phyloP scores from a whole-genome alignment of 148 eudicot genomes.

The Persicaria maculosa region DNA sequence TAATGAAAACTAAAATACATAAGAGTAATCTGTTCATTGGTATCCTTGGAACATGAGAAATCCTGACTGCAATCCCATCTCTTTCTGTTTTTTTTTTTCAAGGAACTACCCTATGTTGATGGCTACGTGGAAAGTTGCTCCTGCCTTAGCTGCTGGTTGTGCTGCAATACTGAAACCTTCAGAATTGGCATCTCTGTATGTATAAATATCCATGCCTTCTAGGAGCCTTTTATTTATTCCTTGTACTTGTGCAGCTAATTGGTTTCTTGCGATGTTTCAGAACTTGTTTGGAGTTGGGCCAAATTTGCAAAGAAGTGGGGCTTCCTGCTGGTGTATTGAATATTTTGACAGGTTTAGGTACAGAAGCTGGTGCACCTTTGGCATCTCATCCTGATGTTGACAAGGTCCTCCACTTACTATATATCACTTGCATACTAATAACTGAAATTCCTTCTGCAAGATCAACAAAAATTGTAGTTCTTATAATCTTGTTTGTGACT shows the following conservation, averaged over 20 bases:
- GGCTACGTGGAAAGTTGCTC: slow-evolving; percentile 99
- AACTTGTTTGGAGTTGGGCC: slow-evolving; percentile 93
- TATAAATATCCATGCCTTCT: not conserved
- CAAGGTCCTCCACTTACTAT: slow-evolving; percentile 43
- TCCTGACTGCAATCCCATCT: not conserved
- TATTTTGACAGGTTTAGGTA: slow-evolving; percentile 81
- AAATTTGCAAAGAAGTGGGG: slow-evolving; percentile 75
- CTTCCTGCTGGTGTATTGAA: slow-evolving; percentile 91
- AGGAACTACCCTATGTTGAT: slow-evolving; percentile 96
- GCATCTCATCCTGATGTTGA: slow-evolving; percentile 95
- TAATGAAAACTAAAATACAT: not conserved
- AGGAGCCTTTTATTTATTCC: not conserved
- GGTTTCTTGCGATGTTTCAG: slow-evolving; percentile 29
- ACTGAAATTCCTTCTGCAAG: not conserved
- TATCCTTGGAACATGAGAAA: not conserved
- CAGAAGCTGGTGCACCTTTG: slow-evolving; percentile 93
- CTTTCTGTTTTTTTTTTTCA: slow-evolving; percentile 15
- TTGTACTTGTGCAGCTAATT: not conserved
- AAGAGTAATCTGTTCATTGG: not conserved
- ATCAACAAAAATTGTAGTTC: not conserved
- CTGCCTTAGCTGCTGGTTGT: slow-evolving; percentile 99
- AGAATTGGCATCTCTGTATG: slow-evolving; percentile 86
- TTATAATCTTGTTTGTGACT: slow-evolving; percentile 1
- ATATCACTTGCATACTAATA: not conserved
- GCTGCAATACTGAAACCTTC: slow-evolving; percentile 95